Conservation (phyloP, 1,284 basidiomycete species). For the Leccinum variabile region DNA sequence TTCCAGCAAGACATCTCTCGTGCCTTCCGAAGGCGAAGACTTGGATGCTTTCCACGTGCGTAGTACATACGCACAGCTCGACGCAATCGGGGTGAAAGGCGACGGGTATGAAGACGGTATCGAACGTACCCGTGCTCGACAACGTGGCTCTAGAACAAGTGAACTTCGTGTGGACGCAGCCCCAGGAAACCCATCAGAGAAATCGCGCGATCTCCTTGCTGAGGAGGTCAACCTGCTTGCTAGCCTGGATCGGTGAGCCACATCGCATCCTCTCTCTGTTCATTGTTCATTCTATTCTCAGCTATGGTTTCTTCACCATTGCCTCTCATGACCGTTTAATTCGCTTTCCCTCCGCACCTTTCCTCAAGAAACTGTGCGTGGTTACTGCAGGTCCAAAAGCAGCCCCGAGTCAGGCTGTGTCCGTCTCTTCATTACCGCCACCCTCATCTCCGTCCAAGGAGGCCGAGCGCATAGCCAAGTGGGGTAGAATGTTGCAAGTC, state of each 20-base stretch:
- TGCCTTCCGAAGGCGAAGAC: conserved; percentile 77
- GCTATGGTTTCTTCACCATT: conserved; percentile 83
- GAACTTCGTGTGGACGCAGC: conserved; percentile 57
- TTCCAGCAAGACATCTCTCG: conserved; percentile 58
- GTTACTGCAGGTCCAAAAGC: conserved; percentile 46
- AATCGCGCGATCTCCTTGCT: conserved; percentile 55
- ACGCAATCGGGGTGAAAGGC: conserved; percentile 82
- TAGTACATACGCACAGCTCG: conserved; percentile 85
- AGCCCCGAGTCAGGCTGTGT: conserved; percentile 40
- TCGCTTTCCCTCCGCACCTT: conserved; percentile 59
- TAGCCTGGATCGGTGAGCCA: conserved; percentile 75
- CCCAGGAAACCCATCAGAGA: conserved; percentile 56
- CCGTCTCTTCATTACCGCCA: conserved; percentile 49
- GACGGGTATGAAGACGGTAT: conserved; percentile 91
- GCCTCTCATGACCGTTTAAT: conserved; percentile 79
- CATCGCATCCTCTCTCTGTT: conserved; percentile 14
- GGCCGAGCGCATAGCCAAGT: conserved; percentile 74
- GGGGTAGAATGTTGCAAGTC: conserved; percentile 83
- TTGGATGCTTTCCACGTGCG: conserved; percentile 84
- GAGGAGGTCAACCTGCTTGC: conserved; percentile 70
- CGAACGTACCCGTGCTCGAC: conserved; percentile 88
- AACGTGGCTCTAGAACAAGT: conserved; percentile 58
- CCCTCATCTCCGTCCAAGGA: conserved; percentile 60
- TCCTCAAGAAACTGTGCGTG: conserved; percentile 59
- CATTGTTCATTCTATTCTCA: conserved; percentile 35